Percentiles rank a stretch among this genome's conserved stretches.
These are phyloP conservation scores for Discostella stelligeroides DNA, from an alignment of 108 stramenopile genomes.

Conservation along the genomic window DNA sequence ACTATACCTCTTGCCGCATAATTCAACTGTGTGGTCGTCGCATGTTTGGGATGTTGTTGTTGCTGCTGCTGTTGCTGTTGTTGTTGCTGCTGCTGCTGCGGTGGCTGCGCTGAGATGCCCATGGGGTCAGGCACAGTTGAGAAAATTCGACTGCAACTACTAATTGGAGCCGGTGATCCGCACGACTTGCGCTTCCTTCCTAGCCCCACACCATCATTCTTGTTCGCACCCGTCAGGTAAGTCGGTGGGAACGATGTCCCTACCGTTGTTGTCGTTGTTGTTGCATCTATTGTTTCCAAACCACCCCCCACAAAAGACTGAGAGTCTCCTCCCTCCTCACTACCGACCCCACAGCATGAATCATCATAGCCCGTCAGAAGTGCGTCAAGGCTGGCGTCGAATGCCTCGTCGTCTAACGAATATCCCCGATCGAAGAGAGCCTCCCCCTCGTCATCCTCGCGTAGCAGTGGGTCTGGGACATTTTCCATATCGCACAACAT, in stretches of 20 bases:
- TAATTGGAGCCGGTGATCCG: neutral
- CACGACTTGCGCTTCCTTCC: constrained; percentile 4
- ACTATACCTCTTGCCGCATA: constrained; percentile 13
- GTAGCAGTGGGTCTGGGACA: neutral
- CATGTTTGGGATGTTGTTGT: neutral
- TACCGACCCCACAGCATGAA: no score
- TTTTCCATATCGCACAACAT: no score
- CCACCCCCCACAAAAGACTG: no score
- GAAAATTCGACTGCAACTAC: no score
- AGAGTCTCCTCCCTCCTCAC: no score
- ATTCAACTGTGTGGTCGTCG: neutral
- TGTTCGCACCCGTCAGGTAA: neutral
- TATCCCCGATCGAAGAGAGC: constrained; percentile 6
- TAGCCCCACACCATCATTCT: no score
- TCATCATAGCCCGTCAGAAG: constrained; percentile 9
- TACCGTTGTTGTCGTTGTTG: neutral
- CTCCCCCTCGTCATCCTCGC: neutral
- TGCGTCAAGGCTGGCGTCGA: constrained; percentile 30
- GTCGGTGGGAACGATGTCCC: neutral
- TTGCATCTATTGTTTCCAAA: neutral
- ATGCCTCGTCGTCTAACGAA: constrained; percentile 27
- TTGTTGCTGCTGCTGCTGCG: neutral
- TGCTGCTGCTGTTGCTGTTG: neutral
- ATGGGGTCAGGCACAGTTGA: no score
- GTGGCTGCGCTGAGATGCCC: no score